Evolutionary conservation across 2,329 filamentous ascomycete genomes (phyloP), one percentile per base, ranked within the genome.

Genomic region (Aaosphaeria arxii): DNA sequence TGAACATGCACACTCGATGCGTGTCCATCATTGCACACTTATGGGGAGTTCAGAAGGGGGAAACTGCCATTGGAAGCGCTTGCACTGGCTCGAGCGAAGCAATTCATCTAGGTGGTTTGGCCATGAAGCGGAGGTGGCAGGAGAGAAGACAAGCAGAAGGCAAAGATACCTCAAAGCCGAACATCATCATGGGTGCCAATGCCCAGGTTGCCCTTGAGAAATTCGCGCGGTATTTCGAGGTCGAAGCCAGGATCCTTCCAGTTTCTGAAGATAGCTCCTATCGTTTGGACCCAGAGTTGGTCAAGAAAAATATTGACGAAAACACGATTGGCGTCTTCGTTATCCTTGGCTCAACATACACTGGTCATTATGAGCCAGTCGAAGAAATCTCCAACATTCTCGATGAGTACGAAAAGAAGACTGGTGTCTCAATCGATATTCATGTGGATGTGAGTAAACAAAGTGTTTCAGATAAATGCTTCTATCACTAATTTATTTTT

Each of bases 251-350:
- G 42, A 86, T 86, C 48, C 69, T 85, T 43, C 83, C 80, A 13
- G 85, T 86, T 7, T 83, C 76, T 44, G 75, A 79, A 54, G 78
- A 82, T 62, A 85, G 81, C 48, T 73, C 77, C 5, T 86, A 77
- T 61, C 73, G 83, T 31, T 74, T 89, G 6, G 84, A 89, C 55
- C 81, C 85, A 0, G 74, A 81, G 4, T 68, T 84, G 29, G 82
- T 88, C 1, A 81, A 78, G 58, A 64, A 88, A 57, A 85, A 86
- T 53, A 77, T 89, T 32, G 85, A 89, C 52, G 86, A 89, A 68
- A 89, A 89, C 56, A 89, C 86, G 0, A 88, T 89, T 56, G 86
- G 86, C n/a, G 73, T 89, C 0, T 89, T 87, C 59, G 83, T 86
- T 0, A 89, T 89, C 45, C 61, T 89, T 5, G 86, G 86, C 3